A percentile compares a stretch with the other conserved stretches of the same genome.
phyloP scores from a whole-genome alignment of 2,329 filamentous ascomycete species.

The Aspergillus sp. region DNA sequence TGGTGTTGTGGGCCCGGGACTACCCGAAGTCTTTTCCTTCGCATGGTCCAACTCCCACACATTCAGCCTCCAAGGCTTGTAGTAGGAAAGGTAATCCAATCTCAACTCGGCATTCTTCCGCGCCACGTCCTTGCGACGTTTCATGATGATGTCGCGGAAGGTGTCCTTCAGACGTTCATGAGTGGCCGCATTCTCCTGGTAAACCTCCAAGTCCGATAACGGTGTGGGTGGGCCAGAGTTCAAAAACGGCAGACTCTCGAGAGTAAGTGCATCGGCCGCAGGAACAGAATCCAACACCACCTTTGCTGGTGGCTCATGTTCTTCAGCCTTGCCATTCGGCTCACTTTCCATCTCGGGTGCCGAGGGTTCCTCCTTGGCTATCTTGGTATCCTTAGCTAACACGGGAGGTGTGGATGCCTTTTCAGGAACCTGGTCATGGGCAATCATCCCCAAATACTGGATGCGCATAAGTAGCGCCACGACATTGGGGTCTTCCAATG shows the following conservation, averaged over 20 bases:
- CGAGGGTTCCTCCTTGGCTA: slow-evolving; percentile 9
- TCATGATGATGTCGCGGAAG: slow-evolving; percentile 41
- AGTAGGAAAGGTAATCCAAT: slow-evolving; percentile 44
- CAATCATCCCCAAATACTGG: slow-evolving; percentile 48
- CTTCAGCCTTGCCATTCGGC: slow-evolving; percentile 18
- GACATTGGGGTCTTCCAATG: slow-evolving; percentile 46
- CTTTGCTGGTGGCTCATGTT: slow-evolving; percentile 18
- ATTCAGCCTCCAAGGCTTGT: slow-evolving; percentile 49
- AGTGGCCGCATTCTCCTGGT: slow-evolving; percentile 43
- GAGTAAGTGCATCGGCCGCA: slow-evolving; percentile 33
- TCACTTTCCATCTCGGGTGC: slow-evolving; percentile 15
- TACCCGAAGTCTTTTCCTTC: slow-evolving; percentile 41
- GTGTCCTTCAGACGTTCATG: slow-evolving; percentile 44
- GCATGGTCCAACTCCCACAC: slow-evolving; percentile 47
- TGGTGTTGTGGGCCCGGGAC: slow-evolving; percentile 39
- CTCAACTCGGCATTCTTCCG: slow-evolving; percentile 44
- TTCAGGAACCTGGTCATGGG: slow-evolving; percentile 35
- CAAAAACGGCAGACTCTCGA: slow-evolving; percentile 51
- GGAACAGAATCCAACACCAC: slow-evolving; percentile 19
- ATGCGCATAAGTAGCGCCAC: slow-evolving; percentile 46
- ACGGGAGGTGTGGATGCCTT: slow-evolving; percentile 12
- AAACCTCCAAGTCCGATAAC: slow-evolving; percentile 48
- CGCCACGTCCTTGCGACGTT: slow-evolving; percentile 41
- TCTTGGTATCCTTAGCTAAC: slow-evolving; percentile 1
- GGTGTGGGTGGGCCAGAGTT: slow-evolving; percentile 45